These are phyloP conservation scores for Fraxinus xanthoxyloides DNA, from an alignment of 305 asterid genomes.

Conservation along the genomic window DNA sequence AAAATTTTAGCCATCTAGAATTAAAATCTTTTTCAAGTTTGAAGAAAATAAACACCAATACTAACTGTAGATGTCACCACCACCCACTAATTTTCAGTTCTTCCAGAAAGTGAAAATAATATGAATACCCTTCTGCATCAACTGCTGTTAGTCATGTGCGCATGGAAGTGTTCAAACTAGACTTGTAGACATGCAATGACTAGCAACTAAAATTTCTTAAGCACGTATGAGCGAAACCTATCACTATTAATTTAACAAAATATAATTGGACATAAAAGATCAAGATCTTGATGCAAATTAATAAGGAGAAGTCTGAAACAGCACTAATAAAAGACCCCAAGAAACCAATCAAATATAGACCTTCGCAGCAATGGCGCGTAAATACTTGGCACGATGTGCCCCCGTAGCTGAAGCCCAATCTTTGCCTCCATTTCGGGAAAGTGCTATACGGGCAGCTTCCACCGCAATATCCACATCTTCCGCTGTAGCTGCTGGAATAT, in stretches of 20 bases:
- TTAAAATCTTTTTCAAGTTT: not conserved
- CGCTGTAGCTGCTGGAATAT: slow-evolving; percentile 81
- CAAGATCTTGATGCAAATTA: not conserved
- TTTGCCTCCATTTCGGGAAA: slow-evolving; percentile 58
- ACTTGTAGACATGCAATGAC: slow-evolving; percentile 7
- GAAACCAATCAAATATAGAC: slow-evolving; percentile 19
- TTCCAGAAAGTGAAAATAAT: not conserved
- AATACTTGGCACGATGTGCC: slow-evolving; percentile 81
- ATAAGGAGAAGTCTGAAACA: slow-evolving; percentile 1
- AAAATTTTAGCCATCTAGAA: not conserved
- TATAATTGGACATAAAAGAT: not conserved
- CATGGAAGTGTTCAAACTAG: not conserved
- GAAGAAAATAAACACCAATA: not conserved
- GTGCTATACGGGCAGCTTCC: slow-evolving; percentile 74
- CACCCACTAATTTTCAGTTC: not conserved
- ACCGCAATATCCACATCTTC: slow-evolving; percentile 84
- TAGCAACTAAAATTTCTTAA: not conserved
- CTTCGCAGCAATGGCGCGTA: slow-evolving; percentile 95
- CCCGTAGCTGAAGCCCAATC: slow-evolving; percentile 88
- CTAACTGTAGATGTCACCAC: not conserved
- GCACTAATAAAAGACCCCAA: not conserved
- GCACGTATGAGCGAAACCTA: not conserved
- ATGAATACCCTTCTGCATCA: not conserved
- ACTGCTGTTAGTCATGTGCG: not conserved
- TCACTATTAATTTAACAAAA: not conserved